Evolutionary conservation across 495 filamentous ascomycete genomes (phyloP).

Genomic region (Jackrogersella multiformis): DNA sequence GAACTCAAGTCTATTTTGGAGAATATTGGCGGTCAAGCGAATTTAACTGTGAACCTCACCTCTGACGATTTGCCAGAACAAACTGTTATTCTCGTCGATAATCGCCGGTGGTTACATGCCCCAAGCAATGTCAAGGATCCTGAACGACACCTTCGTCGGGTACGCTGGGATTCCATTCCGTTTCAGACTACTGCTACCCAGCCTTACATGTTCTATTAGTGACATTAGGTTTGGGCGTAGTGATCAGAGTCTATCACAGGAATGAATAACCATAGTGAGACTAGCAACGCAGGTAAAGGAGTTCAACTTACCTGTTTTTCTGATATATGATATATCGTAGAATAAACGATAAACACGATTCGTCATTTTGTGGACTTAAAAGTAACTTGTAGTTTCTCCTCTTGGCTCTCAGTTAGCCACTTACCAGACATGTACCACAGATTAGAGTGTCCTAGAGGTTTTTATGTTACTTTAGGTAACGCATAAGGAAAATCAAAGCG

Average conservation of each 20-base stretch:
- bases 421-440: background rate
- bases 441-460: background rate
- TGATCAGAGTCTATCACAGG: too few species aligned
- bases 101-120: background rate
- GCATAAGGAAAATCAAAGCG: too few species aligned
- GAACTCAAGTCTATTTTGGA: background rate
- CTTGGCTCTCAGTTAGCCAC: background rate
- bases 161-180: background rate
- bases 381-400: background rate
- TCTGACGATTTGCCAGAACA: background rate
- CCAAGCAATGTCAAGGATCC: background rate
- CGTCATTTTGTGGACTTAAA: background rate
- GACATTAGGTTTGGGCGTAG: too few species aligned
- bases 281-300: too few species aligned
- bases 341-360: too few species aligned
- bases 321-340: too few species aligned
- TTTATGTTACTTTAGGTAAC: background rate
- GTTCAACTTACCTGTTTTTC: too few species aligned
- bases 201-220: background rate
- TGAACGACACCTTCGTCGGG: background rate
- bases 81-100: background rate
- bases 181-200: background rate
- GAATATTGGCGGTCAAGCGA: background rate
- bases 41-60: background rate
- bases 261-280: too few species aligned